Base-by-base conservation (phyloP, 2,329 filamentous ascomycete species). In the Penicillium capsulatum region DNA sequence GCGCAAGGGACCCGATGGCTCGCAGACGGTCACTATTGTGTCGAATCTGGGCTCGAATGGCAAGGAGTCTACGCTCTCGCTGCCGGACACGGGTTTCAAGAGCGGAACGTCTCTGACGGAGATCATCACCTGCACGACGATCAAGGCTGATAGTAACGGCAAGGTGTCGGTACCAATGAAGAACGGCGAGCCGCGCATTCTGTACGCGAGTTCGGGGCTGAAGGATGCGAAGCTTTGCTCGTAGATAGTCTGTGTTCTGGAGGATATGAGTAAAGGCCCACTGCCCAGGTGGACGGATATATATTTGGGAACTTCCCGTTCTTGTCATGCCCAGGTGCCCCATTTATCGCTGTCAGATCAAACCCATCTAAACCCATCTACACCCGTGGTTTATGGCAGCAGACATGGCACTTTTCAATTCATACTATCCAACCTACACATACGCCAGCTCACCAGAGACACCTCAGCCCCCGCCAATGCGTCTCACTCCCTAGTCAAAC, bases 121-220 rank as follows among this genome's bases (percentile, higher is more conserved):
- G 37, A 24, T 64, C 11, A 44, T 54, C 7, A 50, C 52, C 28
- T 80, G 77, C 54, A 59, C 59, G 0, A 48, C 52, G 0, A 56
- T 66, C 9, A 73, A 65, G 2, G 65, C 72, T 1, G 68, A 69
- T 37, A 51, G 53, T 3, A 61, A 53, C 19, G 75, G 73, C 0
- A 64, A 64, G 30, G 47, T 79, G 4, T 53, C 56, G 7, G 66
- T 76, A 5, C 53, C 59, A 1, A 71, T 77, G 55, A 55, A 49
- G 1, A 47, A 56, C 2, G 74, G 73, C 0, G 40, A 68, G 34
- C 71, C 75, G 1, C 56, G 63, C 36, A 64, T 74, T 2, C 37
- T 64, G 14, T 57, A 58, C 28, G 57, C 58, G 3, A 45, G 20
- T 19, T 39, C 42, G 11, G 31, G 32, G 28, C 38, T 52, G 5